Evolutionary conservation across 1,284 basidiomycete species (phyloP), one percentile per base, ranked within the genome.

Genomic region (Rhodotorula sp.): DNA sequence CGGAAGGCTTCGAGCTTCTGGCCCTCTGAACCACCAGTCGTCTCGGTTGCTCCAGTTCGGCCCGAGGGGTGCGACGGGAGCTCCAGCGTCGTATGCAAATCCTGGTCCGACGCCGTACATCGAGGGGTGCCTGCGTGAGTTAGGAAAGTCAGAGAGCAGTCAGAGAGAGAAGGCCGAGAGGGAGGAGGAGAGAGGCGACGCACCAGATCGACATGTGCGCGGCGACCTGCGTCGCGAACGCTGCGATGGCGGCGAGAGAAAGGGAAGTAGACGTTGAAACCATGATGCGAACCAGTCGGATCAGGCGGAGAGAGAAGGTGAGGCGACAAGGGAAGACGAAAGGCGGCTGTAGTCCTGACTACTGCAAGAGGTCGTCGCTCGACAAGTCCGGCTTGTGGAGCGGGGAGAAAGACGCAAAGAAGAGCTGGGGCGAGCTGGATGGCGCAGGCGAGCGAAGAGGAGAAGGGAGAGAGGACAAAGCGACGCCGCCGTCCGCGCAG

Each of bases 21-120:
- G 73, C 20, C 73, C 73, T 7, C 72, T 64, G 55, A 63, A 64
- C 67, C 64, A 64, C 59, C 51, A 30, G 34, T 61, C 51, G 28
- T 61, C 59, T 26, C 26, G 55, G n/a, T 34, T 40, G 13, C 37
- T 24, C n/a, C 22, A 53, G 26, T 31, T 47, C 24, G 31, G 34
- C 4, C 73, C 73, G 31, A 74, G 47, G 0, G 73, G 73, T 3
- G 48, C 57, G 22, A 58, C 46, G 7, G 73, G 71, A 15, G 66
- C 59, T 15, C 65, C 70, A 6, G 63, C 62, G 4, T 52, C 52
- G 48, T 59, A 66, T 4, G 47, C 50, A 16, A 51, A 71, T n/a
- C 48, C 26, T 8, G 58, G 55, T 1, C 67, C 65, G 15, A 70
- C 67, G 28, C 67, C 69, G 59, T 64, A 71, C 72, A 64, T 64